Evolutionary conservation across 441 rosid species (phyloP).

Genomic region (Jatropha podagrica): DNA sequence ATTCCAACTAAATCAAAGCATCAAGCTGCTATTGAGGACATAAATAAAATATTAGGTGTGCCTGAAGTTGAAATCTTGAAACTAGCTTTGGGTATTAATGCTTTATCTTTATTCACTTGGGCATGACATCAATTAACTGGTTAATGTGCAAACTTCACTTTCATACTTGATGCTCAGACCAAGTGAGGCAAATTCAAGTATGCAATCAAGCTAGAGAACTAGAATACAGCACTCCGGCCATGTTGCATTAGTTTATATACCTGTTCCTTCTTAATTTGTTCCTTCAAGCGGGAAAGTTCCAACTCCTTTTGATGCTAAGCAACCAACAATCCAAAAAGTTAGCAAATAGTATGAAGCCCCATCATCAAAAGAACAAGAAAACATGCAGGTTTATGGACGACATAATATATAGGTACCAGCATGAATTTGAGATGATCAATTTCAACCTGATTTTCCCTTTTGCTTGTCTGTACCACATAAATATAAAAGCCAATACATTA

Average conservation of each 20-base stretch:
- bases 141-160: no score
- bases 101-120: no score
- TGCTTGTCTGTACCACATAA: slow-evolving; percentile 43
- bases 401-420: slow-evolving; percentile 57
- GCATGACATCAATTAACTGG: no score
- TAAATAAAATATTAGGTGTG: no score
- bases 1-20: no score
- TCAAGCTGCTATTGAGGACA: no score
- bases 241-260: slow-evolving; percentile 33
- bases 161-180: no score
- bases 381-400: slow-evolving; percentile 9
- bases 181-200: no score
- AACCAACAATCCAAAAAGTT: slow-evolving; percentile 29
- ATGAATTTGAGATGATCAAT: slow-evolving; percentile 59
- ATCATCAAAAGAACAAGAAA: slow-evolving; percentile 11
- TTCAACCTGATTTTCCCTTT: slow-evolving; percentile 50
- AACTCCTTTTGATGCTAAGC: slow-evolving; percentile 75
- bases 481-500: slow-evolving; percentile 23
- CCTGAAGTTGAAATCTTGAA: no score
- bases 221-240: slow-evolving; percentile 3
- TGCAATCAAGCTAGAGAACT: not conserved
- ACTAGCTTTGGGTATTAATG: no score
- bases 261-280: slow-evolving; percentile 83
- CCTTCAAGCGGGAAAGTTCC: slow-evolving; percentile 71
- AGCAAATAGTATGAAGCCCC: slow-evolving; percentile 10